Evolutionary conservation across 1,139 yeast species (phyloP), one percentile per base, ranked within the genome.

Genomic region (Diutina rugosa): DNA sequence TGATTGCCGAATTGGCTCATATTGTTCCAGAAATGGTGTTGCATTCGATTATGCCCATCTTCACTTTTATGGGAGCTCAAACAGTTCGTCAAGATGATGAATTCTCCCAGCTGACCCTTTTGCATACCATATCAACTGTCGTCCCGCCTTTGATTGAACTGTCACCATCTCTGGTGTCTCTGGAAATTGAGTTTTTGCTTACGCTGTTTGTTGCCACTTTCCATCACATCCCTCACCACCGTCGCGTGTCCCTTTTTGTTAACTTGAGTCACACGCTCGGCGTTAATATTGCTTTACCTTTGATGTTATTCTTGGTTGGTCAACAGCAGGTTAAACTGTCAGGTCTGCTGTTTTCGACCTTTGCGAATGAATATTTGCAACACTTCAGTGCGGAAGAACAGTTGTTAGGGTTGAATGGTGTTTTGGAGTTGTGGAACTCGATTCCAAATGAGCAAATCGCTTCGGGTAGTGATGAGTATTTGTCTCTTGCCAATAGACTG

Each of bases 11-110:
- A 56, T 75, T 93, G 63, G 98, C 98, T 0, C 76, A 90, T 0
- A 73, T 91, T 58, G 90, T 93, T 18, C 97, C 99, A 8, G 98
- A 93, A 67, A 82, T 87, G 48, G 90, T 93, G 46, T 76, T 95
- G 61, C 98, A 95, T 71, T 88, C 97, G 3, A 96, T 95, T 14
- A 93, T 93, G 99, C 99, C 99, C 21, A 91, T 93, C 57, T 93
- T 93, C 74, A 95, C 99, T 0, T 95, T 93, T 65, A 93, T 93
- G 99, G 99, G 99, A 58, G 96, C 98, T 38, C 96, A 90, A 65
- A 90, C 98, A 12, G 82, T 95, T 56, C 85, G 97, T 66, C 97
- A 93, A 72, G 99, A 93, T 69, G 98, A 93, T 68, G 97, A 90
- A 65, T 91, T 89, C 67, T 89, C 97, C 1, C 87, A 87, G 53